These are phyloP conservation scores for Ambrosiella beaveri DNA, from an alignment of 2,329 filamentous ascomycete genomes.

Conservation along the genomic window DNA sequence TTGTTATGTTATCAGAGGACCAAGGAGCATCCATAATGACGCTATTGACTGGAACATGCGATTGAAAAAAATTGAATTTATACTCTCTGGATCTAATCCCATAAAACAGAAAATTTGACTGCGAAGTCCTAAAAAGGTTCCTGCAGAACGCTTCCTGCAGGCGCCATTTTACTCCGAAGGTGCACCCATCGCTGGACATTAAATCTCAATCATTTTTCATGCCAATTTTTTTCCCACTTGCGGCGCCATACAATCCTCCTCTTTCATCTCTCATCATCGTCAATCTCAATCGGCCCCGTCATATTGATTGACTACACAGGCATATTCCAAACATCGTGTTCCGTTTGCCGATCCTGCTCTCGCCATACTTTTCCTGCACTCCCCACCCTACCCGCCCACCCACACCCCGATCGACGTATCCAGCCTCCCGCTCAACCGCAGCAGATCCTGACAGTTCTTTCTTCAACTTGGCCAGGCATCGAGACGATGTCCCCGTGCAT, in stretches of 20 bases:
- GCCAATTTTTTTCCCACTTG: neutral
- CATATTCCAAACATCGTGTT: neutral
- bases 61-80: neutral
- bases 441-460: neutral
- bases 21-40: no score
- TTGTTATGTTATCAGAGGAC: neutral
- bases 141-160: neutral
- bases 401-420: neutral
- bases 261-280: neutral
- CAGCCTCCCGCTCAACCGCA: neutral
- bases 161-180: neutral
- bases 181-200: neutral
- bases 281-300: neutral
- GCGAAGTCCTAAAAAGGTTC: neutral
- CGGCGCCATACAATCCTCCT: neutral
- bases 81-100: neutral
- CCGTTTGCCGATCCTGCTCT: neutral
- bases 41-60: no score
- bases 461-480: neutral
- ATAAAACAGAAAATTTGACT: no score
- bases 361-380: no score
- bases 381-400: neutral
- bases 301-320: neutral
- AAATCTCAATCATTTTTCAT: neutral
- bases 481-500: neutral